Evolutionary conservation across 352 stramenopile genomes (phyloP).

Genomic region (Phytopythium ostracodes): DNA sequence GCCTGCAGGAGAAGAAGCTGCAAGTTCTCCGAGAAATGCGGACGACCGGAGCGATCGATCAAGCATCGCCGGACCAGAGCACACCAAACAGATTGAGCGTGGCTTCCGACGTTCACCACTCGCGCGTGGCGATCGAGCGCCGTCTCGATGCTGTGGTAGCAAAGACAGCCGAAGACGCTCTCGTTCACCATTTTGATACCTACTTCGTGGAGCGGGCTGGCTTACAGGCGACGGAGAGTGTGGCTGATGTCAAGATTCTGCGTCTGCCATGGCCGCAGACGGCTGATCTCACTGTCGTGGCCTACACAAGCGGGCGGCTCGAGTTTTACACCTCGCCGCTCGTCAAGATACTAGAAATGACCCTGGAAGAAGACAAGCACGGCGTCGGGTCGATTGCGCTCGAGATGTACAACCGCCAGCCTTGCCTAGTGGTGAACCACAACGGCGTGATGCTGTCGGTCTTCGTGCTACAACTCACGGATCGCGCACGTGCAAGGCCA

Average conservation of each 20-base stretch:
- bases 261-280: slow-evolving; percentile 19
- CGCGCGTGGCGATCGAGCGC: slow-evolving; percentile 15
- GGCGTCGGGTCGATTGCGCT: slow-evolving; percentile 14
- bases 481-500: background rate
- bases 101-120: background rate
- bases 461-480: background rate
- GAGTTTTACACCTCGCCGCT: slow-evolving; percentile 27
- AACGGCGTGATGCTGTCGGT: background rate
- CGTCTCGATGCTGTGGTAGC: slow-evolving; percentile 16
- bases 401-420: slow-evolving; percentile 12
- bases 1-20: slow-evolving; percentile 38
- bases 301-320: slow-evolving; percentile 17
- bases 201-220: slow-evolving; percentile 35
- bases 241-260: slow-evolving; percentile 43
- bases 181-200: slow-evolving; percentile 22
- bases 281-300: slow-evolving; percentile 36
- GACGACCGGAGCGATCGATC: slow-evolving; percentile 11
- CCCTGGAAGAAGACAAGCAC: background rate
- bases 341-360: slow-evolving; percentile 18
- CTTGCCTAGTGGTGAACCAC: background rate
- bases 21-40: slow-evolving; percentile 27
- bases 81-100: background rate
- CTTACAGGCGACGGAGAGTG: slow-evolving; percentile 5
- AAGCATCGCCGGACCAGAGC: background rate
- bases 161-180: background rate